Evolutionary conservation across 2,329 filamentous ascomycete genomes (phyloP).

Genomic region (Xylaria sp.): DNA sequence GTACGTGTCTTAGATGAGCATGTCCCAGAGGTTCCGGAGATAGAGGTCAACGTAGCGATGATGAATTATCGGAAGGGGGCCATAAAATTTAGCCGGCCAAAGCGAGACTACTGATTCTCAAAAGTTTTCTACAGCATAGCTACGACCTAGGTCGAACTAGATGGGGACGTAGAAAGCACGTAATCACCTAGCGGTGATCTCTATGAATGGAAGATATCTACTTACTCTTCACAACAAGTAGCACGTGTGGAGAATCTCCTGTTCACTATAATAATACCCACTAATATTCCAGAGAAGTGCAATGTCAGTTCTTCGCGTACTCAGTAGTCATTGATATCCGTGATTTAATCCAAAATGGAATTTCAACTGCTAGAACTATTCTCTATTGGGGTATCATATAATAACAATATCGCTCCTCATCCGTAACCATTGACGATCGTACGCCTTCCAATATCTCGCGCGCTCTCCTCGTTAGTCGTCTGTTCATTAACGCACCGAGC

Average conservation of each 20-base stretch:
- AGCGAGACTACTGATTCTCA: neutral
- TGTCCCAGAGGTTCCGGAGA: neutral
- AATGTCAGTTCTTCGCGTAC: neutral
- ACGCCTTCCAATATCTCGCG: neutral
- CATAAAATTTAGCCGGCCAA: neutral
- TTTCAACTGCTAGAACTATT: neutral
- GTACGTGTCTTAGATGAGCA: constrained; percentile 55
- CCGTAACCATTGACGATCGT: constrained; percentile 3
- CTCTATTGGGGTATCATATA: constrained; percentile 37
- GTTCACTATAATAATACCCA: constrained; percentile 28
- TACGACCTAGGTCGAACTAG: constrained; percentile 5
- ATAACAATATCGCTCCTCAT: constrained; percentile 12
- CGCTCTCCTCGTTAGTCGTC: neutral
- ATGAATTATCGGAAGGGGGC: neutral
- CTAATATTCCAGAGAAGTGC: neutral
- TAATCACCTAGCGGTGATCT: neutral
- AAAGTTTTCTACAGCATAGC: neutral
- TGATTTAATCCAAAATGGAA: neutral
- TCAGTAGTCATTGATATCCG: neutral
- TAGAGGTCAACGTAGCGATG: neutral
- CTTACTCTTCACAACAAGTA: neutral
- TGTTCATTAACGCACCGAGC: neutral
- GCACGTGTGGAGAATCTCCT: neutral
- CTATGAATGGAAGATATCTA: constrained; percentile 6
- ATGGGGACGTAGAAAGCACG: constrained; percentile 11